phyloP scores from a whole-genome alignment of 202 grass and related monocot species.

The Dendrocalamus latiflorus region DNA sequence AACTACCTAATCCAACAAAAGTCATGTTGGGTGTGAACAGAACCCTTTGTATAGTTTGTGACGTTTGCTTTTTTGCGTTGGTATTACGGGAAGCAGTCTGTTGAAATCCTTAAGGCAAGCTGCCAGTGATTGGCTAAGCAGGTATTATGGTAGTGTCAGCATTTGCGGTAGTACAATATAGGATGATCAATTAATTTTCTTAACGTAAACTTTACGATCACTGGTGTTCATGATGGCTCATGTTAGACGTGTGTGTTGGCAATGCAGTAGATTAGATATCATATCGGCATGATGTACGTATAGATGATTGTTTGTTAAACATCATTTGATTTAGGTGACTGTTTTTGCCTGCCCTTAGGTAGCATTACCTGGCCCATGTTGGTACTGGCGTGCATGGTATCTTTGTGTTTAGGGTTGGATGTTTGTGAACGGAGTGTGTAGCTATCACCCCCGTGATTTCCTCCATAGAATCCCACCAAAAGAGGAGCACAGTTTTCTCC shows the following conservation, averaged over 20 bases:
- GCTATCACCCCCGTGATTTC: slow-evolving; percentile 26
- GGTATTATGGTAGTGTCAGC: not conserved
- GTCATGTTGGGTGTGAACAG: no score
- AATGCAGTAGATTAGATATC: no score
- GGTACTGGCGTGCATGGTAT: not conserved
- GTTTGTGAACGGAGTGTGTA: not conserved
- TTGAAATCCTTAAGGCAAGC: not conserved
- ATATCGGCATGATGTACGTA: no score
- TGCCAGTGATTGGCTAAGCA: not conserved
- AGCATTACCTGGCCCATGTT: not conserved
- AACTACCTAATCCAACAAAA: no score
- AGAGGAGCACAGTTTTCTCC: not conserved
- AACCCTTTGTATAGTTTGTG: no score
- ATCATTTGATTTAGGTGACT: not conserved
- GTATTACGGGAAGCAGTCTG: not conserved
- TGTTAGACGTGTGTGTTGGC: not conserved
- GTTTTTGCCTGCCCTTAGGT: not conserved
- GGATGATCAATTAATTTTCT: not conserved
- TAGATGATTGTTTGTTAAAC: not conserved
- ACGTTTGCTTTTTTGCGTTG: no score
- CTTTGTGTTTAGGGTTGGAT: not conserved
- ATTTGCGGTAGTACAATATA: not conserved
- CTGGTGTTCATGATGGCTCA: not conserved
- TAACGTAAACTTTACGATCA: not conserved
- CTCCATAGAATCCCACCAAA: slow-evolving; percentile 4